phyloP scores from a whole-genome alignment of 225 moss, liverwort and hornwort genomes.

The Sphagnum contortum region DNA sequence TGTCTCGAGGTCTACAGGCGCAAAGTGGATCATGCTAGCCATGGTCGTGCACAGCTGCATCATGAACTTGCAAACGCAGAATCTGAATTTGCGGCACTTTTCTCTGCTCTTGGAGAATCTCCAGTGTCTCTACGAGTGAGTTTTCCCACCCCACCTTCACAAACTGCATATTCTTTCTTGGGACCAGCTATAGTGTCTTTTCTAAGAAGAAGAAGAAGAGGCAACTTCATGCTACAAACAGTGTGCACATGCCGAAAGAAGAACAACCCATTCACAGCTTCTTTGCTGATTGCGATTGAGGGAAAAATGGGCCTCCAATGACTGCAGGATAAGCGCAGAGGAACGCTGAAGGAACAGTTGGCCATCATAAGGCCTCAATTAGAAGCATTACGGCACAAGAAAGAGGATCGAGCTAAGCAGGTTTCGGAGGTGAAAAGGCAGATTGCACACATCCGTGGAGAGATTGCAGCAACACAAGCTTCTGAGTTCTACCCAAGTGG shows the following conservation, averaged over 20 bases:
- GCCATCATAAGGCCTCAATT: conserved; percentile 42
- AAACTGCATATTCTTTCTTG: neutral
- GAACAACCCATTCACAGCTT: too few species aligned
- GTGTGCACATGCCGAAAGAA: too few species aligned
- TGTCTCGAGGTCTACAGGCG: conserved; percentile 54
- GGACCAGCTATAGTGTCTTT: too few species aligned
- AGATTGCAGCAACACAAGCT: conserved; percentile 32
- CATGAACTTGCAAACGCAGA: conserved; percentile 47
- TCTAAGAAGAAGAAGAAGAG: too few species aligned
- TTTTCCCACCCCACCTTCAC: neutral
- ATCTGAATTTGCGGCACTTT: conserved; percentile 38
- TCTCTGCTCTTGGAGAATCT: conserved; percentile 41
- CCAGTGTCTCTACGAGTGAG: conserved; percentile 32
- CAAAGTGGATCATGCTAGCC: conserved; percentile 50
- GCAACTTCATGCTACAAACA: too few species aligned
- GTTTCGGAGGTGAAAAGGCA: conserved; percentile 45
- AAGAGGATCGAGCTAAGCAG: conserved; percentile 51
- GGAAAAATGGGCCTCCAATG: too few species aligned
- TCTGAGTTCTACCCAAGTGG: conserved; percentile 12
- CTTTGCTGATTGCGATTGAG: too few species aligned
- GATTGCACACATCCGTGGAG: conserved; percentile 44
- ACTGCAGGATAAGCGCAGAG: conserved; percentile 39
- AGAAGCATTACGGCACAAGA: conserved; percentile 42
- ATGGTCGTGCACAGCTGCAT: conserved; percentile 41
- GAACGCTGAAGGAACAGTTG: conserved; percentile 47